A percentile compares a stretch with the other conserved stretches of the same genome.
These are phyloP conservation scores for Tricholoma hemisulphureum DNA, from an alignment of 768 basidiomycete species.

Conservation along the genomic window DNA sequence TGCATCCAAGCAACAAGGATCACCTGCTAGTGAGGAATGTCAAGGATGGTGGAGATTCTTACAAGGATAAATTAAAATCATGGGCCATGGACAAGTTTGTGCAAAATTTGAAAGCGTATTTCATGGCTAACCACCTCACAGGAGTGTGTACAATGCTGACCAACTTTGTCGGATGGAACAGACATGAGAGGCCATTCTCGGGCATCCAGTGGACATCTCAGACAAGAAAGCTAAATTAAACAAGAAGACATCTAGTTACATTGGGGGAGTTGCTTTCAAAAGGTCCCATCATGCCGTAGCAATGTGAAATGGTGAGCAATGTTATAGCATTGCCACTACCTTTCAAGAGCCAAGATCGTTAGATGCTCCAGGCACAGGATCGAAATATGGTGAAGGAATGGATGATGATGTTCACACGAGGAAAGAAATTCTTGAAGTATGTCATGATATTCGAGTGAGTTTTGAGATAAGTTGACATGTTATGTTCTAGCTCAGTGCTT, in stretches of 20 bases:
- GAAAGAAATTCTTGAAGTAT: neutral
- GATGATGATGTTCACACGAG: neutral
- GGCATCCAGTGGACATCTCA: neutral
- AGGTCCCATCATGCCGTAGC: neutral
- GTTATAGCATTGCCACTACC: neutral
- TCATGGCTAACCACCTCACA: neutral
- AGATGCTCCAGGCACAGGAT: neutral
- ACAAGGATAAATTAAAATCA: neutral
- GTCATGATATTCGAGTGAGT: neutral
- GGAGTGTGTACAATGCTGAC: neutral
- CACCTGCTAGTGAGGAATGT: neutral
- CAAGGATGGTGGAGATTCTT: neutral
- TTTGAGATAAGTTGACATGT: neutral
- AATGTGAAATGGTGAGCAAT: neutral
- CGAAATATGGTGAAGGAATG: neutral
- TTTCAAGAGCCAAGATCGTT: neutral
- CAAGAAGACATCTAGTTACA: neutral
- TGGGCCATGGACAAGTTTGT: neutral
- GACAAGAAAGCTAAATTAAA: neutral
- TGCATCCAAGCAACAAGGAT: neutral
- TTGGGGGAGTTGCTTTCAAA: neutral
- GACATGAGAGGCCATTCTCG: neutral
- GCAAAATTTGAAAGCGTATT: neutral
- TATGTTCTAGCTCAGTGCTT: neutral
- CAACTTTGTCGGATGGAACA: neutral